Percentiles rank a stretch among this genome's conserved stretches.
Evolutionary conservation across 192 early-diverging fungal species (phyloP).

Genomic region (Phycomyces blakesleeanus): DNA sequence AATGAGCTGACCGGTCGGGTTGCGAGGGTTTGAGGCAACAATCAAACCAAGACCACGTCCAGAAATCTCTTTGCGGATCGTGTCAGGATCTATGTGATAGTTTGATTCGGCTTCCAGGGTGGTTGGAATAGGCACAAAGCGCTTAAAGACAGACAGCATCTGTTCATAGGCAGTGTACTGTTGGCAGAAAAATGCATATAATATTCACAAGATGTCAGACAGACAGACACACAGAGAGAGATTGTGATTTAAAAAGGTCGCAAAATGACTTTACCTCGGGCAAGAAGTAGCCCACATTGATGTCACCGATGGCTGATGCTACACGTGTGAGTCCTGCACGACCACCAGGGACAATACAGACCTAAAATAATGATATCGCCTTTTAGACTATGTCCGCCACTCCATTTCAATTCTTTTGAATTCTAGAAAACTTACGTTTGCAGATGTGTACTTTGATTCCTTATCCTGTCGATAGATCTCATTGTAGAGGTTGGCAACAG

Average conservation of each 20-base stretch:
- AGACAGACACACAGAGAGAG: too few species aligned
- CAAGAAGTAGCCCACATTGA: slow-evolving; percentile 51
- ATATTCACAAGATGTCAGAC: too few species aligned
- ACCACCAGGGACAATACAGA: slow-evolving; percentile 53
- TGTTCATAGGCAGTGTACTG: slow-evolving; percentile 35
- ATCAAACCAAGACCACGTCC: slow-evolving; percentile 43
- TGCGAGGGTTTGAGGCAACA: slow-evolving; percentile 46
- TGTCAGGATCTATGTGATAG: slow-evolving; percentile 42
- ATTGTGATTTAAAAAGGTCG: too few species aligned
- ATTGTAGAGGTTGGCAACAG: slow-evolving; percentile 49
- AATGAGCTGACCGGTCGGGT: slow-evolving; percentile 49
- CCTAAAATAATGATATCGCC: slow-evolving; percentile 11
- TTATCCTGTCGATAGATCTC: slow-evolving; percentile 39
- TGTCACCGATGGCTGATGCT: slow-evolving; percentile 44
- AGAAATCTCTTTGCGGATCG: slow-evolving; percentile 40
- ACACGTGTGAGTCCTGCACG: slow-evolving; percentile 49
- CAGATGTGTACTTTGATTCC: slow-evolving; percentile 42
- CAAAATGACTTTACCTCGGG: slow-evolving; percentile 27
- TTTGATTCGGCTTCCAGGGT: slow-evolving; percentile 37
- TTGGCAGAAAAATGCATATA: neutral
- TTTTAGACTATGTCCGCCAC: neutral
- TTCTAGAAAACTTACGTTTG: slow-evolving; percentile 32
- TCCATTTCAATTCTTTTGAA: neutral
- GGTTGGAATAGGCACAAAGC: slow-evolving; percentile 51
- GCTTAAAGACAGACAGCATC: slow-evolving; percentile 40